Percentiles rank a stretch among this genome's conserved stretches.
phyloP scores from a whole-genome alignment of 768 basidiomycete species.

The Tricholoma sp. region DNA sequence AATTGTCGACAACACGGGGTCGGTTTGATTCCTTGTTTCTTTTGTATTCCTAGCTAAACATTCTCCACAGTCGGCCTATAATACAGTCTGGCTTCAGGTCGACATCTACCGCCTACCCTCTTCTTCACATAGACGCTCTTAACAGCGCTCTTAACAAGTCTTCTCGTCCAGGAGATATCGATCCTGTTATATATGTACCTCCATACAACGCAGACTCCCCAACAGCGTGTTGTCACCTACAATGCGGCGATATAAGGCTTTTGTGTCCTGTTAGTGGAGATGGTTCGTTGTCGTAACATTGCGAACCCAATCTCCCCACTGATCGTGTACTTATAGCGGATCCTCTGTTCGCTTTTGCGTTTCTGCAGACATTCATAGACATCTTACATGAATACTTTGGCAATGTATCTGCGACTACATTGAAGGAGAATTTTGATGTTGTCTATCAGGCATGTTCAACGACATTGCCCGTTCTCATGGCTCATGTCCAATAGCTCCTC shows the following conservation, averaged over 20 bases:
- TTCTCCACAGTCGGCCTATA: constrained; percentile 55
- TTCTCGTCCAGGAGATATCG: constrained; percentile 48
- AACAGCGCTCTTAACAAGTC: constrained; percentile 67
- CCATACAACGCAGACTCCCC: constrained; percentile 42
- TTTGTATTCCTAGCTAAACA: constrained; percentile 15
- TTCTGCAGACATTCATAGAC: constrained; percentile 79
- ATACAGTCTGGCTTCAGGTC: constrained; percentile 89
- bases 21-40: constrained; percentile 22
- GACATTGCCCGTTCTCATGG: not conserved
- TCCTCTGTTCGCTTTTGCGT: constrained; percentile 85
- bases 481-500: constrained; percentile 51
- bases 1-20: constrained; percentile 73
- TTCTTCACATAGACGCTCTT: constrained; percentile 82
- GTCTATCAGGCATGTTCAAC: constrained; percentile 74
- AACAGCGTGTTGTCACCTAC: constrained; percentile 83
- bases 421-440: constrained; percentile 92
- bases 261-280: constrained; percentile 82
- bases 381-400: constrained; percentile 87
- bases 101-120: constrained; percentile 69
- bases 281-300: constrained; percentile 43
- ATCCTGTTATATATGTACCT: constrained; percentile 70
- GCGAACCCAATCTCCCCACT: constrained; percentile 3
- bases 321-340: constrained; percentile 52
- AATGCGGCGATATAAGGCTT: constrained; percentile 69
- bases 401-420: constrained; percentile 67